phyloP scores from a whole-genome alignment of 225 moss, liverwort and hornwort genomes.

The Neckera pumila region DNA sequence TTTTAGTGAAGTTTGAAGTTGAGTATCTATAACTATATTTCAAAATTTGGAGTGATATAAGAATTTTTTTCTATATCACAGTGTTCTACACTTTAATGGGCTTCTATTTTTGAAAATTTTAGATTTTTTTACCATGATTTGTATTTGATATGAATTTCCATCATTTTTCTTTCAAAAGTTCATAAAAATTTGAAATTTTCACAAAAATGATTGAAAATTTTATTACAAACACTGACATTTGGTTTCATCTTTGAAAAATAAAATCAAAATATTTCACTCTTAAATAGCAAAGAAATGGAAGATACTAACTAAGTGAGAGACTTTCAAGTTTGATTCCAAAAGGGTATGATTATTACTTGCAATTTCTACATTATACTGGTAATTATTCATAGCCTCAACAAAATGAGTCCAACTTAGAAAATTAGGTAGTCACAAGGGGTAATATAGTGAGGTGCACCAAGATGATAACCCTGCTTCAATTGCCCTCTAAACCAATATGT shows the following conservation, averaged over 20 bases:
- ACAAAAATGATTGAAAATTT: background rate
- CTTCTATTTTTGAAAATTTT: background rate
- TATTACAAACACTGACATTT: background rate
- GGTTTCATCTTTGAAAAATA: background rate
- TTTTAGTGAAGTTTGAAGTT: background rate
- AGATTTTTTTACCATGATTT: background rate
- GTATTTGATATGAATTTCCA: too few species aligned
- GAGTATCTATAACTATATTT: background rate
- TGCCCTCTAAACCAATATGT: fast-evolving
- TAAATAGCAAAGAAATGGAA: background rate
- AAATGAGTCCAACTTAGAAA: background rate
- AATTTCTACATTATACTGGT: background rate
- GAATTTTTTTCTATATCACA: background rate
- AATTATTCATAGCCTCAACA: background rate
- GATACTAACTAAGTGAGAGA: too few species aligned
- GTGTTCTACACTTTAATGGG: background rate
- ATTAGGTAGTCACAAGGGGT: fast-evolving
- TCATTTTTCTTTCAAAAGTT: too few species aligned
- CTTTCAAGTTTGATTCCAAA: background rate
- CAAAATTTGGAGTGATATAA: fast-evolving
- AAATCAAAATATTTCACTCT: background rate
- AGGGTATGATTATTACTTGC: background rate
- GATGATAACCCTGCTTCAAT: fast-evolving
- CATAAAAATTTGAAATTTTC: background rate
- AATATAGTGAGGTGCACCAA: background rate